Evolutionary conservation across 75 land plant genomes (phyloP), one percentile per base, ranked within the genome.

Genomic region (Azolla pinnata): DNA sequence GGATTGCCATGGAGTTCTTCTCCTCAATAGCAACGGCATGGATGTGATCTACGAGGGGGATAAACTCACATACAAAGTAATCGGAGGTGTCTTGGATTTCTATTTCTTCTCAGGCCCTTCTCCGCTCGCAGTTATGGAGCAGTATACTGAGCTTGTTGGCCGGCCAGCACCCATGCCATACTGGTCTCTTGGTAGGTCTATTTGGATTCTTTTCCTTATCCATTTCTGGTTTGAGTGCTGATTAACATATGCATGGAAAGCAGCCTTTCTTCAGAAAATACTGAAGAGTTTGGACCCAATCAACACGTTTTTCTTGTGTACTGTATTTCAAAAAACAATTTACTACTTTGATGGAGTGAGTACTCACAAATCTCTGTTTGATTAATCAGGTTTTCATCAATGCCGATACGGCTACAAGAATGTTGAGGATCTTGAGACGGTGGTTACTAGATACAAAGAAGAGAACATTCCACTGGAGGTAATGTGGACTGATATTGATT

Each of bases 1-100:
- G 19, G 31, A 34, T 10, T 52, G 81, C 12, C 88, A 90, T 49
- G 95, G 88, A 0, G 97, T 90, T 10, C 66, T 84, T 52, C 62
- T 87, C 33, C 65, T 90, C 16, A 90, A 84, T 31, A 87, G 88
- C 65, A 90, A 90, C 35, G 97, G 95, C 29, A 90, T 90, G 97
- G 93, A 84, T 42, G 52, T 88, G 33, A 29, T 67, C 9, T 88
- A 87, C 24, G 60, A 42, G n/a, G 88, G 74, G 0, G 67, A 66
- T 35, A 52, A 58, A 21, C 65, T 90, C 17, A 79, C 81, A 8
- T 90, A 79, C 48, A 79, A 70, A 66, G 77, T 77, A 12, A 81
- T 87, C 51, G 93, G 97, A 17, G 97, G 95, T 0, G 59, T 90
- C 29, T 12, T 90, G 32, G 97, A 90, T 31, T 73, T 90, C 45